phyloP scores from a whole-genome alignment of 495 filamentous ascomycete species.

The Tuber melanosporum region DNA sequence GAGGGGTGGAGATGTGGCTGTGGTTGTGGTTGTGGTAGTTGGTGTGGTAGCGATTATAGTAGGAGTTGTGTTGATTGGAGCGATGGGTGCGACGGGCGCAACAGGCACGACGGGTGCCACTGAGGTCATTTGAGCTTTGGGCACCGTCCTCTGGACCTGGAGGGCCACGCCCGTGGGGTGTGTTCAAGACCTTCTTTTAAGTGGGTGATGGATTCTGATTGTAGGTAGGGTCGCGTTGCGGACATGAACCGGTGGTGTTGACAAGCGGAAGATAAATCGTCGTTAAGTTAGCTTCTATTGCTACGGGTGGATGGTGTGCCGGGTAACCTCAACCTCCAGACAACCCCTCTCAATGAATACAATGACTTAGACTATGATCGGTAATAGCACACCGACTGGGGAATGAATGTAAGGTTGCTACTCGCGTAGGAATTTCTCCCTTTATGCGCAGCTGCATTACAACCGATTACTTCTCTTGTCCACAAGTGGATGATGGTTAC shows the following conservation, averaged over 20 bases:
- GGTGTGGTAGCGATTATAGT: not conserved
- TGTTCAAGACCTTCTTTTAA: not conserved
- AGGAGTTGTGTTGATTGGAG: not conserved
- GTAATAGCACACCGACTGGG: not conserved
- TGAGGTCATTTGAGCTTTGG: not conserved
- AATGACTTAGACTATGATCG: too few species aligned
- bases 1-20: not conserved
- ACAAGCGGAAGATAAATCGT: not conserved
- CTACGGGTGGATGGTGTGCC: not conserved
- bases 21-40: not conserved
- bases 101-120: not conserved
- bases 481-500: not conserved
- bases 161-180: not conserved
- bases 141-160: not conserved
- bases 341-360: not conserved
- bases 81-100: not conserved
- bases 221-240: not conserved
- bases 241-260: not conserved
- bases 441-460: not conserved
- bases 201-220: slow-evolving; percentile 2
- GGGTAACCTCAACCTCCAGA: not conserved
- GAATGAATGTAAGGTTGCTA: not conserved
- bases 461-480: too few species aligned
- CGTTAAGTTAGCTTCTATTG: not conserved
- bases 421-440: too few species aligned